These are phyloP conservation scores for Alternaria ethzedia DNA, from an alignment of 2,329 filamentous ascomycete genomes.

Conservation along the genomic window DNA sequence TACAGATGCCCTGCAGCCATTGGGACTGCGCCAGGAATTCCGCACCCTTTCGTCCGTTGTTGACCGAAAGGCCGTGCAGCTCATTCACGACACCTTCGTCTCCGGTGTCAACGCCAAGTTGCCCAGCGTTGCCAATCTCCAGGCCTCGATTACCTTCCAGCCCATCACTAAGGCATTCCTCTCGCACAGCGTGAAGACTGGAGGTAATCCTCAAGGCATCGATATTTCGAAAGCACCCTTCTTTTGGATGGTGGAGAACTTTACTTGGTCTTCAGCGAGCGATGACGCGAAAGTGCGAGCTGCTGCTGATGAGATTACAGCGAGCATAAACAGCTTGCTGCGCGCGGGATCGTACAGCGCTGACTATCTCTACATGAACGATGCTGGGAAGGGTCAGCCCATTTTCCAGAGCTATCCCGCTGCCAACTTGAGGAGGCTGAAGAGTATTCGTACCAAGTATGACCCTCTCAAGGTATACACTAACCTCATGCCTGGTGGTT, in stretches of 20 bases:
- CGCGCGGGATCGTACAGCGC: background rate
- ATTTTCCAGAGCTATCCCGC: conserved; percentile 38
- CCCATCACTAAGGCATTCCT: conserved; percentile 28
- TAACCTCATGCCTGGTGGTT: conserved; percentile 29
- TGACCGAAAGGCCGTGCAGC: conserved; percentile 18
- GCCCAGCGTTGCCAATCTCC: conserved; percentile 1
- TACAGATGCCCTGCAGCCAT: conserved; percentile 15
- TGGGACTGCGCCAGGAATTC: conserved; percentile 24
- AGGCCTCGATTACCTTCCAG: conserved; percentile 26
- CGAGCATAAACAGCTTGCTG: conserved; percentile 12
- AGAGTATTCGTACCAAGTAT: conserved; percentile 38
- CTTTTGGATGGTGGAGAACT: conserved; percentile 27
- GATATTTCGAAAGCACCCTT: conserved; percentile 19
- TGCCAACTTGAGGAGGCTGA: conserved; percentile 35
- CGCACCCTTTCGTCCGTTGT: conserved; percentile 21
- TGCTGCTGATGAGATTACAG: conserved; percentile 14
- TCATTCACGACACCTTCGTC: conserved; percentile 23
- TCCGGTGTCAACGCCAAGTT: conserved; percentile 10
- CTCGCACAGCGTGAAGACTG: conserved; percentile 13
- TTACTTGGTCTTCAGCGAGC: conserved; percentile 9
- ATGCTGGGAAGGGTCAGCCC: conserved; percentile 35
- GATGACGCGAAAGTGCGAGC: conserved; percentile 14
- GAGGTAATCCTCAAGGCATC: conserved; percentile 30
- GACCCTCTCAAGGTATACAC: conserved; percentile 39
- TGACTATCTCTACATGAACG: conserved; percentile 27